These are phyloP conservation scores for Mallotus repandus DNA, from an alignment of 441 rosid genomes.

Conservation along the genomic window DNA sequence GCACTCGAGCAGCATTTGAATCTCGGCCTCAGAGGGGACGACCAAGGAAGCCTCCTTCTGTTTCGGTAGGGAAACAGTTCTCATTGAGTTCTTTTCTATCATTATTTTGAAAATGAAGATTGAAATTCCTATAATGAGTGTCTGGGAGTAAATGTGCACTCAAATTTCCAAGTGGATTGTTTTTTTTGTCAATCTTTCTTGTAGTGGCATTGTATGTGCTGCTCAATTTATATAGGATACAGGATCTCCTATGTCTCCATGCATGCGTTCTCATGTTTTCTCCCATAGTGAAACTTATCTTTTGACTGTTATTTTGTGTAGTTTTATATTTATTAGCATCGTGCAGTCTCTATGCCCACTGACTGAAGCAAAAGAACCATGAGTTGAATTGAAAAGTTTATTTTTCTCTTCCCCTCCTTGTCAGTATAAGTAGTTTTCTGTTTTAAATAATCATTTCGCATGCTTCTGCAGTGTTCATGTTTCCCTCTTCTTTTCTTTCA, in stretches of 20 bases:
- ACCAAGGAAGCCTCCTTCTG: constrained; percentile 37
- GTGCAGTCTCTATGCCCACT: neutral
- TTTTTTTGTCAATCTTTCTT: neutral
- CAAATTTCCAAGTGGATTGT: neutral
- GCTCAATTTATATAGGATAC: neutral
- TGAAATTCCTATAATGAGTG: neutral
- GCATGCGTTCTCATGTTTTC: neutral
- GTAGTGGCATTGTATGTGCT: neutral
- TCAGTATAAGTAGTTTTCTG: neutral
- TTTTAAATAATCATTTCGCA: neutral
- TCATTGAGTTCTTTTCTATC: neutral
- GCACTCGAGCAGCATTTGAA: constrained; percentile 32
- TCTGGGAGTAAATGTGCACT: neutral
- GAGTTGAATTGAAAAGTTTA: neutral
- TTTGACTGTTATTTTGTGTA: neutral
- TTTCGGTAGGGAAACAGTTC: constrained; percentile 35
- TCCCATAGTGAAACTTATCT: neutral
- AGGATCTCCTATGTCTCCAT: neutral
- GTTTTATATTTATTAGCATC: neutral
- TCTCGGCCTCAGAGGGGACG: constrained; percentile 40
- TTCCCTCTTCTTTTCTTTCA: constrained; percentile 19
- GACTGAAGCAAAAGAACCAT: neutral
- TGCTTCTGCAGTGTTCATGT: constrained; percentile 6
- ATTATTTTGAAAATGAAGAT: constrained; percentile 6
- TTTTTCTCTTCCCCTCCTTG: neutral